phyloP scores from a whole-genome alignment of 2,329 filamentous ascomycete genomes.

The Xylariaceae sp. region DNA sequence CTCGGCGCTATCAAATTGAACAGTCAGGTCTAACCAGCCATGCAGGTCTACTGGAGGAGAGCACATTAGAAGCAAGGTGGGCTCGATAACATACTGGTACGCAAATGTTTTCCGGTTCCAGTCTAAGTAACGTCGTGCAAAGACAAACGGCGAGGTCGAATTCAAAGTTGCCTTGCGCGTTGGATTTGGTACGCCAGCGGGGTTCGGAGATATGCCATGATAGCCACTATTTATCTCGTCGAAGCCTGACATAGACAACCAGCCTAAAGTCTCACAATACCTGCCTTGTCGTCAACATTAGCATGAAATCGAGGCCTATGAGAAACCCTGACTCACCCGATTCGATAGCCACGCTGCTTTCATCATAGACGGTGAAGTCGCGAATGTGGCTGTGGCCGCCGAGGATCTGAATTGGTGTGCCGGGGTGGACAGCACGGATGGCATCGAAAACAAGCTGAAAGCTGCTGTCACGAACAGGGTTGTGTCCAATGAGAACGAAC shows the following conservation, averaged over 20 bases:
- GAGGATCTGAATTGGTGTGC: conserved; percentile 62
- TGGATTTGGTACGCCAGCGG: conserved; percentile 38
- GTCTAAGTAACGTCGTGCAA: conserved; percentile 63
- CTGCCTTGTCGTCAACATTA: conserved; percentile 39
- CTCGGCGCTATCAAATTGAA: conserved; percentile 39
- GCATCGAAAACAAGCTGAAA: conserved; percentile 50
- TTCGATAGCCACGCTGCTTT: conserved; percentile 59
- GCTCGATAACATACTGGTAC: conserved; percentile 39
- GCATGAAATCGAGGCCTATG: not conserved
- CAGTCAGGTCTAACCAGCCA: not conserved
- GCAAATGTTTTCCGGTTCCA: conserved; percentile 66
- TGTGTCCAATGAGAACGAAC: conserved; percentile 64
- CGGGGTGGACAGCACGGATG: conserved; percentile 55
- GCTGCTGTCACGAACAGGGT: conserved; percentile 52
- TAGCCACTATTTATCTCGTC: conserved; percentile 43
- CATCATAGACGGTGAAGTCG: conserved; percentile 63
- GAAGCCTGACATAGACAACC: conserved; percentile 63
- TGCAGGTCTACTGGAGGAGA: not conserved
- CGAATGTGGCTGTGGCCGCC: conserved; percentile 63
- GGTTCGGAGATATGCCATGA: conserved; percentile 33
- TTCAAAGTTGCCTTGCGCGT: conserved; percentile 39
- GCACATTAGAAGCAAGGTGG: not conserved
- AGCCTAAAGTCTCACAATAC: conserved; percentile 68
- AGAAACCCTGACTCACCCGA: conserved; percentile 33
- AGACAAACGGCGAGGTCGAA: conserved; percentile 41